Conservation (phyloP, 768 basidiomycete species). For the Leucocoprinus leucothites region DNA sequence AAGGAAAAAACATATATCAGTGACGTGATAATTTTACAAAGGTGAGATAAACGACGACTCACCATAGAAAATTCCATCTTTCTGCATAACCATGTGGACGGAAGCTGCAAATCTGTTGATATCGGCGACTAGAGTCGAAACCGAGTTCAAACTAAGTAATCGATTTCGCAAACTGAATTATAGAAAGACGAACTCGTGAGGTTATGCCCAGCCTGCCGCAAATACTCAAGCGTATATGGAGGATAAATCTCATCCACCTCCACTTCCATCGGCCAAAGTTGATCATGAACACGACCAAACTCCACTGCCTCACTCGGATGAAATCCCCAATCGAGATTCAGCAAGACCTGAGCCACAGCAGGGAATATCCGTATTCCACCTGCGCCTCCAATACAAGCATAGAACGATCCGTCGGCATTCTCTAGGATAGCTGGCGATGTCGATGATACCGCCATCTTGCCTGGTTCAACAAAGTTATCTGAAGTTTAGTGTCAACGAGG, state of each 20-base stretch:
- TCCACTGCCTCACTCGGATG: conserved; percentile 84
- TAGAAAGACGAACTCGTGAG: conserved; percentile 47
- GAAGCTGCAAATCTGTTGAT: conserved; percentile 73
- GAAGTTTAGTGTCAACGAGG: not conserved
- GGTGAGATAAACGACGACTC: not conserved
- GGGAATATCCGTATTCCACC: conserved; percentile 88
- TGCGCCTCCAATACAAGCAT: conserved; percentile 75
- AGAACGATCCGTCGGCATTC: conserved; percentile 67
- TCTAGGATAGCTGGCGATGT: conserved; percentile 81
- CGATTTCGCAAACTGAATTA: not conserved
- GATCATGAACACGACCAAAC: conserved; percentile 79
- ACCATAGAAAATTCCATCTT: conserved; percentile 33
- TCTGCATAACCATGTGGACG: conserved; percentile 61
- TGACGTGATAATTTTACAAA: not conserved
- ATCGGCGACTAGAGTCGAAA: conserved; percentile 45
- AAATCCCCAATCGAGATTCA: conserved; percentile 81
- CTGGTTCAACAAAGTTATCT: conserved; percentile 88
- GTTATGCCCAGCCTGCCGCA: conserved; percentile 67
- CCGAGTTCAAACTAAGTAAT: not conserved
- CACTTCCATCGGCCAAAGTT: conserved; percentile 68
- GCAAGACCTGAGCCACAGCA: conserved; percentile 71
- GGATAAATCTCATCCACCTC: conserved; percentile 65
- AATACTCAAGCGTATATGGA: conserved; percentile 45
- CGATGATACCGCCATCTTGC: conserved; percentile 90
- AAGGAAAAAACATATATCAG: not conserved